Evolutionary conservation across 805 yeast species (phyloP), one percentile per base, ranked within the genome.

Genomic region (Suhomyces kilbournensis): DNA sequence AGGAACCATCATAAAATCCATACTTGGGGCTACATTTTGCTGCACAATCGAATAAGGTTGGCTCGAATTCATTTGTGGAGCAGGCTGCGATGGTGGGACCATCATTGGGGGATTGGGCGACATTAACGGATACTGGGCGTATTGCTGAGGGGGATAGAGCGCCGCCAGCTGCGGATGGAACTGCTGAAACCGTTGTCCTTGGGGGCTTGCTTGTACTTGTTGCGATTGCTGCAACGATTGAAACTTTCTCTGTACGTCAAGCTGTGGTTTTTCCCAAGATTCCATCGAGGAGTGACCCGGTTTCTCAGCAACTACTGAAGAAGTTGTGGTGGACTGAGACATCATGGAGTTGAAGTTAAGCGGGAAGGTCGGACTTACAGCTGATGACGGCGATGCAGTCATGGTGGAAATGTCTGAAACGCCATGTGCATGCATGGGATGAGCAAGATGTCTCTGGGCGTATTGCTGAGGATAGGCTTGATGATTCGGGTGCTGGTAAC

Each of bases 191-290:
- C 34, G 49, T 45, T 38, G 52, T n/a, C 20, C 47, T 35, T 40
- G 49, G 23, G 25, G 38, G 25, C 44, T 51, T 22, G 52, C 53
- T 25, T 47, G 50, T 22, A 50, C 44, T 46, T 56, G 55, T 46
- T 63, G 67, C 30, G 35, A 25, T 46, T 60, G 60, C 46, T 64
- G 68, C 28, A 64, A 54, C 9, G 57, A 44, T 38, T 60, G 64
- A 50, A 62, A 62, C 48, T 61, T 63, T 32, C 54, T 54, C 46
- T 63, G 67, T 12, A 60, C 48, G 25, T 52, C 53, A 20, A 56
- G 19, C 49, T 63, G 69, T 3, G 65, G 60, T 22, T 46, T 52
- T 20, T 48, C 51, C 49, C 51, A 52, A 4, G 26, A 14, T 25
- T 44, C 50, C 38, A 28, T 22, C 12, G 39, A 26, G 15, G 45